Base-by-base conservation (phyloP, 129 eudicot species). In the Lactuca saligna region DNA sequence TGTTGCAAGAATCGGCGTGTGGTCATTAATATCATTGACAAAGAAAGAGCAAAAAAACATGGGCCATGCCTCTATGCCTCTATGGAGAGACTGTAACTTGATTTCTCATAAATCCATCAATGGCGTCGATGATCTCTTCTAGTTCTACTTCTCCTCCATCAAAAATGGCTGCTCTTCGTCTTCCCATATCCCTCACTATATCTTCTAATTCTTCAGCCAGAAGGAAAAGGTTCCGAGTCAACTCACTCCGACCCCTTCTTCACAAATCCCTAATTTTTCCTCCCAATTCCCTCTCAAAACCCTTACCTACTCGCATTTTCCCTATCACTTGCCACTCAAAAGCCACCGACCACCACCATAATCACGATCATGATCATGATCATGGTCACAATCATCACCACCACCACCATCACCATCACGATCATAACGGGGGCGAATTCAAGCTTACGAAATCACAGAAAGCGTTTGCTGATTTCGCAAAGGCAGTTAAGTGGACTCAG, bases 361-460 rank as follows among this genome's bases (percentile, higher is more conserved):
- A 63, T 49, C 78, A 73, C 44, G 66, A 77, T 63, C 77, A 78
- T 11, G 69, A 60, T 20, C 68, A 75, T 3, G 70, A 20, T 54
- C 77, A 75, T 14, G 63, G 56, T 62, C 60, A 70, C 17, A 61
- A 73, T 8, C 66, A 78, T 3, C 17, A 73, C 3, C 59, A 78
- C 5, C 61, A 80, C 0, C 53, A 78, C 33, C 60, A 78, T 2
- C 55, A 75, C 1, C 46, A 73, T 13, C 68, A 81, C 16, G 64
- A 82, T 17, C 80, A 63, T 32, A 32, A 61, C 10, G 79, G 62
- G 2, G 67, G 72, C 20, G 77, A 64, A 25, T 60, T 13, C 17
- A 54, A 79, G 83, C 81, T 84, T 66, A 85, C 89, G 8, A 82
- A 78, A 64, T 31, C 83, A 51, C 99, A 93, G 75, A 66, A 85